A percentile compares a stretch with the other conserved stretches of the same genome.
Evolutionary conservation across 177 flowering plant genomes (phyloP).

Genomic region (Vitis hybrid): DNA sequence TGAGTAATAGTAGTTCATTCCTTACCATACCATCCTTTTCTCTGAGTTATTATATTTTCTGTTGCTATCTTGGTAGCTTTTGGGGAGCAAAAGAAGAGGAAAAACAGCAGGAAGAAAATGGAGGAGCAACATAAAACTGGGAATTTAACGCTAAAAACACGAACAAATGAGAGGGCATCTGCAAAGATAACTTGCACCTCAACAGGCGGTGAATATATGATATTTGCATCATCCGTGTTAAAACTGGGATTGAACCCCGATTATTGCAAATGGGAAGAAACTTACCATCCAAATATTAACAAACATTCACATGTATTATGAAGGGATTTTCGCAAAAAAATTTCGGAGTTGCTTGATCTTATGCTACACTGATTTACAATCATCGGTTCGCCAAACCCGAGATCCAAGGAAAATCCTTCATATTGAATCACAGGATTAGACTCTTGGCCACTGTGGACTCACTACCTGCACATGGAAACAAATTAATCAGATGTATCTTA

Average conservation of each 20-base stretch:
- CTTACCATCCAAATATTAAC: too few species aligned
- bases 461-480: slow-evolving; percentile 62
- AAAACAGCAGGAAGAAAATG: too few species aligned
- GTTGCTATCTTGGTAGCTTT: too few species aligned
- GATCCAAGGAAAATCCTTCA: not conserved
- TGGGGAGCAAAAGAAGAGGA: too few species aligned
- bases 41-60: too few species aligned
- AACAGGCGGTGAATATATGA: too few species aligned
- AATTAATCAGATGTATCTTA: too few species aligned
- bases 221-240: too few species aligned
- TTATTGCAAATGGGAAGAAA: not conserved
- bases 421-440: slow-evolving; percentile 12
- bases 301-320: not conserved
- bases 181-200: not conserved
- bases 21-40: too few species aligned
- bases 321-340: not conserved
- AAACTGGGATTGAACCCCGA: not conserved
- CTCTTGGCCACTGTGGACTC: slow-evolving; percentile 92
- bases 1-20: not conserved
- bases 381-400: not conserved
- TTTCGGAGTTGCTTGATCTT: not conserved
- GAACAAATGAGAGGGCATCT: not conserved
- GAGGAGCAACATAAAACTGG: too few species aligned
- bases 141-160: not conserved
- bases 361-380: not conserved